A percentile compares a stretch with the other conserved stretches of the same genome.
Conservation (phyloP, 768 basidiomycete species). For the Boletus tylopilopsis region DNA sequence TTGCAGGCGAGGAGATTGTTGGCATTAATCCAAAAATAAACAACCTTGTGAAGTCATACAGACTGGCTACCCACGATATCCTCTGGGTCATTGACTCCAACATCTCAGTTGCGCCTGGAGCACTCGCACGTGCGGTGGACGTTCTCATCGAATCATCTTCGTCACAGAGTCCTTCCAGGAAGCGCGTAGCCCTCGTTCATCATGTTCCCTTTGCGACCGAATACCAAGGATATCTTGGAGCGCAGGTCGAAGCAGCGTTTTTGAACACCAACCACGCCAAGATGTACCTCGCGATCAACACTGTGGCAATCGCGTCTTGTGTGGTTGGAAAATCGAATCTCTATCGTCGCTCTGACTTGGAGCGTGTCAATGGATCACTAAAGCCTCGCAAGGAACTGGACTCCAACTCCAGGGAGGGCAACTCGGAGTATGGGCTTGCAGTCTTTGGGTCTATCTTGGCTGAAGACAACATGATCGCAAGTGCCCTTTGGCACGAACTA, state of each 20-base stretch:
- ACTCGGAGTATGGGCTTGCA: slow-evolving; percentile 58
- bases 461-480: slow-evolving; percentile 97
- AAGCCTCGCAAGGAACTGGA: slow-evolving; percentile 37
- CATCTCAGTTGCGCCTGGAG: slow-evolving; percentile 69
- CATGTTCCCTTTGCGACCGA: slow-evolving; percentile 90
- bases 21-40: slow-evolving; percentile 98
- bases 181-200: slow-evolving; percentile 81
- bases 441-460: slow-evolving; percentile 88
- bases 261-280: slow-evolving; percentile 97
- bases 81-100: slow-evolving; percentile 99
- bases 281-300: slow-evolving; percentile 95
- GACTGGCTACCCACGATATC: slow-evolving; percentile 78
- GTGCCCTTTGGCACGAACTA: slow-evolving; percentile 91
- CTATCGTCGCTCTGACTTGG: slow-evolving; percentile 86
- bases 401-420: slow-evolving; percentile 20
- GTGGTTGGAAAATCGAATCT: slow-evolving; percentile 96
- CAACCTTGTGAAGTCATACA: slow-evolving; percentile 86
- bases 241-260: slow-evolving; percentile 88
- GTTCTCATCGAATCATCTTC: slow-evolving; percentile 48
- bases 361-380: slow-evolving; percentile 65
- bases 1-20: slow-evolving; percentile 71
- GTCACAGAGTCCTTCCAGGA: slow-evolving; percentile 33
- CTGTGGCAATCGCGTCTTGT: slow-evolving; percentile 86
- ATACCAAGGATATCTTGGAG: slow-evolving; percentile 67
- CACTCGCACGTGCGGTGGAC: slow-evolving; percentile 83